Conservation (phyloP, 2,329 filamentous ascomycete species). For the Fusarium guadeloupense region DNA sequence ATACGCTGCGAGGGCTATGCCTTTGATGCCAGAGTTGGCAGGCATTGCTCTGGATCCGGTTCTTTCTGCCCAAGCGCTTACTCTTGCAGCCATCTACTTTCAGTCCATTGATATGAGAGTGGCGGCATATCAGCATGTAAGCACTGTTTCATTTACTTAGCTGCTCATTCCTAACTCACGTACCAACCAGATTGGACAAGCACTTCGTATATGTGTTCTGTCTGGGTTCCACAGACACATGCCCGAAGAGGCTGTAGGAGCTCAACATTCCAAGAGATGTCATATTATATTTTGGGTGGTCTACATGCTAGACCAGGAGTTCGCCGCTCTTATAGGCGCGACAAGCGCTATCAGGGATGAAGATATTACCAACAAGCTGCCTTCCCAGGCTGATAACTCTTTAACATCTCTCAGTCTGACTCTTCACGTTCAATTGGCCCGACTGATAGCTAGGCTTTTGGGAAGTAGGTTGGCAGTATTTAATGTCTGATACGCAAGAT, state of each 20-base stretch:
- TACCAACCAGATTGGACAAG: conserved; percentile 44
- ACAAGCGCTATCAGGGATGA: conserved; percentile 44
- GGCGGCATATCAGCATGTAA: conserved; percentile 51
- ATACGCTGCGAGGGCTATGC: conserved; percentile 52
- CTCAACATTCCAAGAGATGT: conserved; percentile 40
- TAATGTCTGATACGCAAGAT: accelerated
- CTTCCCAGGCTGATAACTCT: conserved; percentile 43
- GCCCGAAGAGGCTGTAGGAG: conserved; percentile 35
- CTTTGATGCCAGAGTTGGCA: conserved; percentile 49
- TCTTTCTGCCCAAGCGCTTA: conserved; percentile 43
- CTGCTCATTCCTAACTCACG: not conserved
- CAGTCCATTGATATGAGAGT: conserved; percentile 54
- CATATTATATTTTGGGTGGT: conserved; percentile 46
- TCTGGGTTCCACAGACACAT: conserved; percentile 45
- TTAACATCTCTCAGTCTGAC: conserved; percentile 39
- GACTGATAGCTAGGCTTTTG: conserved; percentile 38
- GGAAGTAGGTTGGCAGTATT: conserved; percentile 11
- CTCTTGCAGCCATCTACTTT: conserved; percentile 50
- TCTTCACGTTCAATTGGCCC: conserved; percentile 41
- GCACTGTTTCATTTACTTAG: not conserved
- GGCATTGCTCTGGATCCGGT: conserved; percentile 36
- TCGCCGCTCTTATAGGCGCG: conserved; percentile 41
- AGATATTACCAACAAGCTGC: conserved; percentile 44
- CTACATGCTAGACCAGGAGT: conserved; percentile 45
- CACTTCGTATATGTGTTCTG: conserved; percentile 46